Percentiles rank a stretch among this genome's conserved stretches.
These are phyloP conservation scores for Metarhizium brunneum DNA, from an alignment of 2,329 filamentous ascomycete species.

Conservation along the genomic window DNA sequence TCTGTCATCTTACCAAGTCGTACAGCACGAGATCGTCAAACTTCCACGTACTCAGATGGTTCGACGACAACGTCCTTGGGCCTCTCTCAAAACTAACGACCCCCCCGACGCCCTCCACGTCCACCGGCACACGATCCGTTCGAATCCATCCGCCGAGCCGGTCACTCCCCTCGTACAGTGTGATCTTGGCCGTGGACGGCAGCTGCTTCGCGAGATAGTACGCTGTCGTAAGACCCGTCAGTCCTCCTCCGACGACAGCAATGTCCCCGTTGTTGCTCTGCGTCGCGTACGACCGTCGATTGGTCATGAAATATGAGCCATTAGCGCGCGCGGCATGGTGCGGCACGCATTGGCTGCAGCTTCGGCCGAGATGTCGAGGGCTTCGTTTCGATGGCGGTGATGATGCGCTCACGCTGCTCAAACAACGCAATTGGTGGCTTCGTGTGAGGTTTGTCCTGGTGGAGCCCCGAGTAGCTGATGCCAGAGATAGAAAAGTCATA, in stretches of 20 bases:
- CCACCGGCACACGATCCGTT: constrained; percentile 52
- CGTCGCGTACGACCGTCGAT: constrained; percentile 9
- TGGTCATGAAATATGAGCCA: constrained; percentile 1
- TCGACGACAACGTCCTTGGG: constrained; percentile 63
- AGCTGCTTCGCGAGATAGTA: constrained; percentile 65
- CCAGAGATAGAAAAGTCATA: constrained; percentile 16
- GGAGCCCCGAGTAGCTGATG: constrained; percentile 9
- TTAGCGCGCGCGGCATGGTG: constrained; percentile 3
- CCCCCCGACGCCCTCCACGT: constrained; percentile 42
- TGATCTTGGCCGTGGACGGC: constrained; percentile 58
- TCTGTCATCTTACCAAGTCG: constrained; percentile 51
- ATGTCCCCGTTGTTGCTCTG: constrained; percentile 28
- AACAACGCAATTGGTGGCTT: background rate
- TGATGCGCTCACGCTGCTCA: background rate
- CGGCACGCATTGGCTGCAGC: background rate
- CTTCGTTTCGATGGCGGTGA: background rate
- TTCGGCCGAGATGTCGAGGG: background rate
- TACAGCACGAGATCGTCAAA: constrained; percentile 59
- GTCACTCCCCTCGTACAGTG: constrained; percentile 65
- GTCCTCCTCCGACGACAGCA: constrained; percentile 70
- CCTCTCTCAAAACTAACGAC: constrained; percentile 72
- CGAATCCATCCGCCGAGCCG: constrained; percentile 78
- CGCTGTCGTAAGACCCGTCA: constrained; percentile 72
- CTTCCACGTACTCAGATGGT: constrained; percentile 27
- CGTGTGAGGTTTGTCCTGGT: background rate